Conservation (phyloP, 345 rosid genomes). For the Syzygium jambos region DNA sequence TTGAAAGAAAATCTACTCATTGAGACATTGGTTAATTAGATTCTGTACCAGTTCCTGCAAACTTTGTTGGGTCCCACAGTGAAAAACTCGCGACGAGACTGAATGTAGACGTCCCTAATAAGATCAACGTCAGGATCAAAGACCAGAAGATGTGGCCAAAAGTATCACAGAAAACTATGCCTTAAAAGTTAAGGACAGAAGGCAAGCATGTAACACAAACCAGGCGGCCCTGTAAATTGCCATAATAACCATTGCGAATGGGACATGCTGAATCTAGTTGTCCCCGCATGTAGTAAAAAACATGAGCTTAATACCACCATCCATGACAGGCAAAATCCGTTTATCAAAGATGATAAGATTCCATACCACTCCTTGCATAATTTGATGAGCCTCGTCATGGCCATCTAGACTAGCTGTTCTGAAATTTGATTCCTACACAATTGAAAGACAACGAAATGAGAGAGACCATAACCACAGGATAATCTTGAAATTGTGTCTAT, state of each 20-base stretch:
- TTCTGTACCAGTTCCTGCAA: conserved; percentile 33
- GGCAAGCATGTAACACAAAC: conserved; percentile 6
- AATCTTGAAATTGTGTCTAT: background rate
- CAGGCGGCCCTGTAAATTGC: conserved; percentile 29
- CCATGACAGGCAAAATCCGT: background rate
- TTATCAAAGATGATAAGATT: background rate
- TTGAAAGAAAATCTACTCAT: background rate
- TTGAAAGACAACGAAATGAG: background rate
- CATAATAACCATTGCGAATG: conserved; percentile 28
- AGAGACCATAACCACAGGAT: background rate
- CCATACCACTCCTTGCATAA: conserved; percentile 35
- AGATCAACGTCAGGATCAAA: background rate
- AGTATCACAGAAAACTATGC: background rate
- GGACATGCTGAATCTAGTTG: background rate
- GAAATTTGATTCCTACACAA: conserved; percentile 31
- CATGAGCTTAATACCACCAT: conserved; percentile 11
- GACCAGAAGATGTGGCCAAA: background rate
- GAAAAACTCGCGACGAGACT: conserved; percentile 22
- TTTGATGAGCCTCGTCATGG: conserved; percentile 7
- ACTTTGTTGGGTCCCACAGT: conserved; percentile 15
- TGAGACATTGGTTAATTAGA: background rate
- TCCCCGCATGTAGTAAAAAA: conserved; percentile 1
- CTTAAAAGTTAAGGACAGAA: background rate
- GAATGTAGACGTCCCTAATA: conserved; percentile 37
- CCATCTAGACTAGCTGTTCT: conserved; percentile 34